Conservation (phyloP, 768 basidiomycete species). For the Clathrus columnatus region DNA sequence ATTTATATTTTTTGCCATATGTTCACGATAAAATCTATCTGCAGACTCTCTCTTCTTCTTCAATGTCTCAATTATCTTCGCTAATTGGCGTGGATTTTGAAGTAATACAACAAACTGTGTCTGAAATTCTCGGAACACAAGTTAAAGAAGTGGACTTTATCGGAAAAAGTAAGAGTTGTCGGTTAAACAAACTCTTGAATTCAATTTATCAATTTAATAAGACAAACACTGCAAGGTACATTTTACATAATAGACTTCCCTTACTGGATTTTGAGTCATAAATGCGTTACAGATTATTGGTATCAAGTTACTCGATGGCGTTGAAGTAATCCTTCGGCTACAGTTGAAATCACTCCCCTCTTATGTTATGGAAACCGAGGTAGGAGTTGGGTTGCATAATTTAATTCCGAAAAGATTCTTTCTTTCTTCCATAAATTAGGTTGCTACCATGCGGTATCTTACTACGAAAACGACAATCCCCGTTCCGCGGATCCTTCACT, state of each 20-base stretch:
- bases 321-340: constrained; percentile 16
- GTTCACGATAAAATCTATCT: neutral
- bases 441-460: constrained; percentile 23
- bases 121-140: constrained; percentile 8
- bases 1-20: neutral
- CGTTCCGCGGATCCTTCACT: constrained; percentile 17
- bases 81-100: constrained; percentile 16
- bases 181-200: constrained; percentile 5
- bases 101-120: constrained; percentile 15
- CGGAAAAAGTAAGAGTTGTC: constrained; percentile 15
- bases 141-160: constrained; percentile 18
- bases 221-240: constrained; percentile 8
- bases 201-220: constrained; percentile 10
- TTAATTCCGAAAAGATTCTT: constrained; percentile 12
- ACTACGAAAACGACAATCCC: constrained; percentile 22
- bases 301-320: constrained; percentile 17
- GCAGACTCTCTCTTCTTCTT: neutral
- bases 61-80: constrained; percentile 8
- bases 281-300: constrained; percentile 17
- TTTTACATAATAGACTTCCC: too few species aligned
- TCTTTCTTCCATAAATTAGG: too few species aligned
- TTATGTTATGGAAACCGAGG: constrained; percentile 13
- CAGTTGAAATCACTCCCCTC: constrained; percentile 2
- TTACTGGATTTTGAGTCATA: too few species aligned
- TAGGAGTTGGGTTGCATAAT: neutral